Conservation (phyloP, 495 filamentous ascomycete genomes). For the Aspergillus bridgeri region DNA sequence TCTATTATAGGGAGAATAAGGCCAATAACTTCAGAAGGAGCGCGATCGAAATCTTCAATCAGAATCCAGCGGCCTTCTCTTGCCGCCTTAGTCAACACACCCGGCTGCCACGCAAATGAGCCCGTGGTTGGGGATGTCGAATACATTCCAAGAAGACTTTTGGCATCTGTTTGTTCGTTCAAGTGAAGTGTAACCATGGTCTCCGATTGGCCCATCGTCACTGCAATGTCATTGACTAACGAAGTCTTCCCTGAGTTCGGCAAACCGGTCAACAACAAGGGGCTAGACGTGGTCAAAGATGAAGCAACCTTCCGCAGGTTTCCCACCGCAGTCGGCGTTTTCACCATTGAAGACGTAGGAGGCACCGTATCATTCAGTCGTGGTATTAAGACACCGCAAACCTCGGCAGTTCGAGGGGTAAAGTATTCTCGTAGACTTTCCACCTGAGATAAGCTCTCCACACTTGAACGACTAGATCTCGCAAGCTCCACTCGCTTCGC, state of each 20-base stretch:
- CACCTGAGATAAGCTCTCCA: constrained; percentile 24
- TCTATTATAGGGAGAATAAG: constrained; percentile 89
- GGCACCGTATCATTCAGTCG: constrained; percentile 49
- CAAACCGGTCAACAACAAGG: constrained; percentile 77
- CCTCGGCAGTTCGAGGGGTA: constrained; percentile 47
- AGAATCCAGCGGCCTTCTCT: constrained; percentile 92
- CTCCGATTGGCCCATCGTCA: constrained; percentile 64
- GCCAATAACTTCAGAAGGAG: constrained; percentile 92
- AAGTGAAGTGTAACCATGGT: constrained; percentile 88
- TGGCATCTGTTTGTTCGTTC: constrained; percentile 96
- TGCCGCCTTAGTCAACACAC: constrained; percentile 89
- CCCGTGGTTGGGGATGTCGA: constrained; percentile 79
- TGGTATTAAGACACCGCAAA: constrained; percentile 66
- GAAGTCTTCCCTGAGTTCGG: constrained; percentile 90
- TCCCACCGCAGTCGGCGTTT: constrained; percentile 63
- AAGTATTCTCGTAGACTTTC: constrained; percentile 42
- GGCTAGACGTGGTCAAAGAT: constrained; percentile 59
- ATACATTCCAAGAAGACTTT: constrained; percentile 90
- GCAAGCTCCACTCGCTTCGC: constrained; percentile 21
- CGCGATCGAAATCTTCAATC: constrained; percentile 94
- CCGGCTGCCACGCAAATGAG: constrained; percentile 88
- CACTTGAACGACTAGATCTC: constrained; percentile 21
- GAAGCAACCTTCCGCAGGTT: constrained; percentile 69
- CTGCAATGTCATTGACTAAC: constrained; percentile 77
- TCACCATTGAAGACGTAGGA: constrained; percentile 55